Conservation (phyloP, 1,139 yeast genomes). For the Diutina mesorugosa region DNA sequence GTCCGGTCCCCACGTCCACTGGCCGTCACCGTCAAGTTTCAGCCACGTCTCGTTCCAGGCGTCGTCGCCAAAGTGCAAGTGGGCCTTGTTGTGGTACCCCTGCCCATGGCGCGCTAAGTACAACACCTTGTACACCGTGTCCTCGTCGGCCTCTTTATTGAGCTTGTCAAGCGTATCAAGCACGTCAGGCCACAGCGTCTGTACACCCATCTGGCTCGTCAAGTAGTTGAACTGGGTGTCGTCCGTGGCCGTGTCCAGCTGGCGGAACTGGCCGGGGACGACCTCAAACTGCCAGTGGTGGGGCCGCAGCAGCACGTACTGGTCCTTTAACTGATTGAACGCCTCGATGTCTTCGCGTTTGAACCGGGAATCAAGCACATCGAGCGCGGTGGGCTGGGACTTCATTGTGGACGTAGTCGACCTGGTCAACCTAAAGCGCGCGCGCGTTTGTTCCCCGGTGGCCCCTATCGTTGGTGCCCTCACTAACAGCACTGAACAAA, state of each 20-base stretch:
- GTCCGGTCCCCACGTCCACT: slow-evolving; percentile 54
- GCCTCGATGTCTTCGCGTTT: slow-evolving; percentile 5
- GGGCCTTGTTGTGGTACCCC: slow-evolving; percentile 60
- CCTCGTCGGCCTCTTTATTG: slow-evolving; percentile 18
- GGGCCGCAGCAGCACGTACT: background rate
- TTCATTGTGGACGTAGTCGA: background rate
- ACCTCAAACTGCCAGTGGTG: slow-evolving; percentile 27
- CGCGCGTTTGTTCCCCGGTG: too few relatives aligned
- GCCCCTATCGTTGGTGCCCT: too few relatives aligned
- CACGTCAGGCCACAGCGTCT: slow-evolving; percentile 33
- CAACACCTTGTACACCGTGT: slow-evolving; percentile 39
- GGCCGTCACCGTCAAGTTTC: slow-evolving; percentile 40
- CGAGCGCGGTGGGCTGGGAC: slow-evolving; percentile 3
- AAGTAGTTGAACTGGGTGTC: slow-evolving; percentile 36
- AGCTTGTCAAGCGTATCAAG: slow-evolving; percentile 19
- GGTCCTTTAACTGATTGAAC: slow-evolving; percentile 3
- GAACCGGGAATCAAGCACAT: slow-evolving; percentile 6
- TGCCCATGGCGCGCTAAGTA: slow-evolving; percentile 69
- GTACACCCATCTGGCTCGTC: slow-evolving; percentile 34
- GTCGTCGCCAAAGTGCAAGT: slow-evolving; percentile 39
- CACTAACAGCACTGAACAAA: too few relatives aligned
- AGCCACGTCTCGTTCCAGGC: slow-evolving; percentile 55
- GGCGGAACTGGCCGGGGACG: slow-evolving; percentile 39
- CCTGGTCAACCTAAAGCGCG: too few relatives aligned
- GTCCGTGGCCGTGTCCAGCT: slow-evolving; percentile 30